Evolutionary conservation across 805 yeast species (phyloP).

Genomic region (Starmerella ratchasimensis): DNA sequence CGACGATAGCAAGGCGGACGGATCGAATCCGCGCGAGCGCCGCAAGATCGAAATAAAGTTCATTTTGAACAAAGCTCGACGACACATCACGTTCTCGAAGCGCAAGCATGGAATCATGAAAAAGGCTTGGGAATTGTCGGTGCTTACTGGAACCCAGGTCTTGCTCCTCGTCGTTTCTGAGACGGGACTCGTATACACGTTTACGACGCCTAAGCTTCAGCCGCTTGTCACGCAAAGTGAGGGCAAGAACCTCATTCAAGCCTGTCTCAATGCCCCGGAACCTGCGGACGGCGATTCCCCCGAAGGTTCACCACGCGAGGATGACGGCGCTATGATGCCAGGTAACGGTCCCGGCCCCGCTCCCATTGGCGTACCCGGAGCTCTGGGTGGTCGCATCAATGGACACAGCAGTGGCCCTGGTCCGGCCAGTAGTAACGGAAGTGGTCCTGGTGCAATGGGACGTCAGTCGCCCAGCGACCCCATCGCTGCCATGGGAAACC

Average conservation of each 20-base stretch:
- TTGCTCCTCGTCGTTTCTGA: slow-evolving; percentile 87
- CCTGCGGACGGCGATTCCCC: slow-evolving; percentile 22
- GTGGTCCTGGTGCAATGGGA: too few relatives aligned
- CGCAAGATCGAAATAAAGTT: slow-evolving; percentile 94
- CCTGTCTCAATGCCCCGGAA: slow-evolving; percentile 95
- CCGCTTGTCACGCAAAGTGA: slow-evolving; percentile 95
- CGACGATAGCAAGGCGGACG: slow-evolving; percentile 31
- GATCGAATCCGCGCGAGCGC: slow-evolving; percentile 34
- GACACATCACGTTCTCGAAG: slow-evolving; percentile 95
- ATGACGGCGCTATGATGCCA: slow-evolving; percentile 5
- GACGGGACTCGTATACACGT: slow-evolving; percentile 96
- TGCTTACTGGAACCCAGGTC: slow-evolving; percentile 94
- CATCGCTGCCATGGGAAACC: not conserved
- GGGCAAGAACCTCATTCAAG: slow-evolving; percentile 92
- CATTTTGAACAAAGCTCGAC: slow-evolving; percentile 92
- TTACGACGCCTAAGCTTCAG: slow-evolving; percentile 97
- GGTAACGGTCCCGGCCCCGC: too few relatives aligned
- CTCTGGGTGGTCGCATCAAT: too few relatives aligned
- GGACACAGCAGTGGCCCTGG: too few relatives aligned
- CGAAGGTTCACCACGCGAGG: slow-evolving; percentile 8
- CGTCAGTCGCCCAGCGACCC: not conserved
- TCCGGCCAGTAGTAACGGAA: too few relatives aligned
- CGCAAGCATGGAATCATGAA: slow-evolving; percentile 99
- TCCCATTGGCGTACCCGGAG: too few relatives aligned
- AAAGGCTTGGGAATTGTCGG: slow-evolving; percentile 96